A percentile compares a stretch with the other conserved stretches of the same genome.
Evolutionary conservation across 148 eudicot genomes (phyloP).

Genomic region (Rhododendron ovatum): DNA sequence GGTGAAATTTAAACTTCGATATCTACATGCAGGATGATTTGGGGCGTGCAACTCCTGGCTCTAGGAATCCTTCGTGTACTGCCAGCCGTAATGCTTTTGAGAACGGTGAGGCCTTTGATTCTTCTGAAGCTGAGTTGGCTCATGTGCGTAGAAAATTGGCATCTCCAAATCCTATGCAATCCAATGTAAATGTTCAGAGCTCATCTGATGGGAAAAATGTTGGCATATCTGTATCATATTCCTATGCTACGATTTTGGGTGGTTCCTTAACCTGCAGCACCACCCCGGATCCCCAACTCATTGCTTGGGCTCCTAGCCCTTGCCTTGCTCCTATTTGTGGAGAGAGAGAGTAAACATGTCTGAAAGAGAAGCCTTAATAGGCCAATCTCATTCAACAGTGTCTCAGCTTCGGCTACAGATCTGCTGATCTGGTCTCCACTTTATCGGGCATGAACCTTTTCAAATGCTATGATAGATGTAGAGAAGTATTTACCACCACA

Average conservation of each 20-base stretch:
- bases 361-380: constrained; percentile 43
- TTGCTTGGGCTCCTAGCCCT: constrained; percentile 63
- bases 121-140: constrained; percentile 45
- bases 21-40: constrained; percentile 49
- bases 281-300: constrained; percentile 66
- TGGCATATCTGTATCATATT: constrained; percentile 37
- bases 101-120: constrained; percentile 20
- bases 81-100: constrained; percentile 62
- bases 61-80: constrained; percentile 54
- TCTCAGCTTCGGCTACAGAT: constrained; percentile 26
- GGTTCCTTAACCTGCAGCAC: constrained; percentile 60
- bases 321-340: constrained; percentile 54
- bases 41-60: constrained; percentile 29
- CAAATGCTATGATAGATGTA: constrained; percentile 36
- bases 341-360: constrained; percentile 38
- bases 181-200: constrained; percentile 32
- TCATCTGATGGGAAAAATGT: constrained; percentile 26
- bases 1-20: background rate
- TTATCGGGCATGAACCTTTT: constrained; percentile 55
- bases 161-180: constrained; percentile 30
- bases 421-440: constrained; percentile 41
- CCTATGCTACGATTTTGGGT: constrained; percentile 65
- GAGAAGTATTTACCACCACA: constrained; percentile 39
- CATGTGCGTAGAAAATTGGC: constrained; percentile 36
- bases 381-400: constrained; percentile 28